Conservation (phyloP, 2,329 filamentous ascomycete species). For the Aureobasidium sp. region DNA sequence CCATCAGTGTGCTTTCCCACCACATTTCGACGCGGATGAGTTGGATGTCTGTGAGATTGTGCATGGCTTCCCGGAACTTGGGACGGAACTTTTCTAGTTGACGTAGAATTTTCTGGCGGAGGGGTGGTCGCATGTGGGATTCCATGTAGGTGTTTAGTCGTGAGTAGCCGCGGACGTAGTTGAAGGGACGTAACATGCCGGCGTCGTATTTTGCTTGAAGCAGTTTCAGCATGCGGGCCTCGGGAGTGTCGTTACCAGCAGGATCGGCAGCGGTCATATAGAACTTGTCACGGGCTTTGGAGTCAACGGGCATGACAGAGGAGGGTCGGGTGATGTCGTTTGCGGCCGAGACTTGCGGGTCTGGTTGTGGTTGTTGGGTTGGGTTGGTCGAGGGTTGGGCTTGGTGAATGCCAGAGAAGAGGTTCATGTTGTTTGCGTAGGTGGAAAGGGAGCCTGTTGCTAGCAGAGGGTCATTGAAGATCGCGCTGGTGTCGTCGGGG, state of each 20-base stretch:
- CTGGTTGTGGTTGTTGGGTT: neutral
- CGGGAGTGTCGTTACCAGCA: conserved; percentile 75
- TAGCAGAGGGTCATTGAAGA: conserved; percentile 55
- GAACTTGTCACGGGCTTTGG: conserved; percentile 70
- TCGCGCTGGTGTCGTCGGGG: conserved; percentile 39
- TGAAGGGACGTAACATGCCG: conserved; percentile 90
- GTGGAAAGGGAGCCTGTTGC: conserved; percentile 36
- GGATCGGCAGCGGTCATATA: conserved; percentile 96
- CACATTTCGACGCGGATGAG: conserved; percentile 96
- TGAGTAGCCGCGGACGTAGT: conserved; percentile 95
- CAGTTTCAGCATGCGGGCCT: conserved; percentile 91
- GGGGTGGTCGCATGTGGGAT: conserved; percentile 70
- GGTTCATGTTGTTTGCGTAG: conserved; percentile 37
- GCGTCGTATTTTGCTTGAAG: conserved; percentile 95
- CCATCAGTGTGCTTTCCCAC: conserved; percentile 95
- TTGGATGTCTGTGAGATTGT: conserved; percentile 86
- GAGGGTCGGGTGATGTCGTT: conserved; percentile 55
- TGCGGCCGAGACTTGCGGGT: conserved; percentile 33
- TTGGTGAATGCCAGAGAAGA: conserved; percentile 17
- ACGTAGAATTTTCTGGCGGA: conserved; percentile 83
- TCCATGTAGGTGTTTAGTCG: conserved; percentile 88
- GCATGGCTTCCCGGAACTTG: conserved; percentile 92
- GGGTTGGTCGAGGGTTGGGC: neutral
- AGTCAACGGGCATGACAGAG: conserved; percentile 57
- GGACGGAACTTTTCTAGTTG: conserved; percentile 90